Evolutionary conservation across 192 early-diverging fungal genomes (phyloP).

Genomic region (Coemansia biformis): DNA sequence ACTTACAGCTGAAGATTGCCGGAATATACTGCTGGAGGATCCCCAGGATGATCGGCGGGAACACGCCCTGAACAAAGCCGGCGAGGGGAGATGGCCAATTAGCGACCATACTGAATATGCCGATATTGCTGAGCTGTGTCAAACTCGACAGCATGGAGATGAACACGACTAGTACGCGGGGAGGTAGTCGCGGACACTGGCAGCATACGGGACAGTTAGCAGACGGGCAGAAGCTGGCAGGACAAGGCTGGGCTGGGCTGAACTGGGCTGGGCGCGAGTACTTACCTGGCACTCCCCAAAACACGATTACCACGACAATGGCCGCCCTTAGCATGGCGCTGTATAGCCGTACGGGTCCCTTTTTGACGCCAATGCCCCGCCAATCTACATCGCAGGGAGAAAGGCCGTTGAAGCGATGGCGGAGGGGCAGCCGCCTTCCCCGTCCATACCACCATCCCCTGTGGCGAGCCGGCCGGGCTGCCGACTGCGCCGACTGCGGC

Average conservation of each 20-base stretch:
- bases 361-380: slow-evolving; percentile 1
- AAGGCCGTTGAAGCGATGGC: slow-evolving; percentile 9
- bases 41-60: slow-evolving; percentile 9
- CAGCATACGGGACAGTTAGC: too few species aligned
- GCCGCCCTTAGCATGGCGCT: background rate
- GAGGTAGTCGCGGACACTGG: too few species aligned
- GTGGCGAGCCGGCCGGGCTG: background rate
- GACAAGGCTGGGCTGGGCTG: too few species aligned
- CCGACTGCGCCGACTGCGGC: slow-evolving; percentile 7
- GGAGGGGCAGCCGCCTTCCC: background rate
- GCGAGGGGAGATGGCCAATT: slow-evolving; percentile 8
- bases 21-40: slow-evolving; percentile 5
- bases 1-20: slow-evolving; percentile 1
- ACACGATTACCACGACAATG: slow-evolving; percentile 1
- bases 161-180: slow-evolving; percentile 12
- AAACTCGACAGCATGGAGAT: slow-evolving; percentile 8
- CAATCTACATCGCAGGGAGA: slow-evolving; percentile 6
- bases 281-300: slow-evolving; percentile 7
- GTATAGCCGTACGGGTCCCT: background rate
- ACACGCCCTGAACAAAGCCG: slow-evolving; percentile 10
- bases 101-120: slow-evolving; percentile 5
- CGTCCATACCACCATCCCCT: background rate
- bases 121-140: slow-evolving; percentile 2
- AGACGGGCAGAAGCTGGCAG: too few species aligned
- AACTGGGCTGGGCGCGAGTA: too few species aligned